These are phyloP conservation scores for Nigrograna mackinnonii DNA, from an alignment of 2,329 filamentous ascomycete species.

Conservation along the genomic window DNA sequence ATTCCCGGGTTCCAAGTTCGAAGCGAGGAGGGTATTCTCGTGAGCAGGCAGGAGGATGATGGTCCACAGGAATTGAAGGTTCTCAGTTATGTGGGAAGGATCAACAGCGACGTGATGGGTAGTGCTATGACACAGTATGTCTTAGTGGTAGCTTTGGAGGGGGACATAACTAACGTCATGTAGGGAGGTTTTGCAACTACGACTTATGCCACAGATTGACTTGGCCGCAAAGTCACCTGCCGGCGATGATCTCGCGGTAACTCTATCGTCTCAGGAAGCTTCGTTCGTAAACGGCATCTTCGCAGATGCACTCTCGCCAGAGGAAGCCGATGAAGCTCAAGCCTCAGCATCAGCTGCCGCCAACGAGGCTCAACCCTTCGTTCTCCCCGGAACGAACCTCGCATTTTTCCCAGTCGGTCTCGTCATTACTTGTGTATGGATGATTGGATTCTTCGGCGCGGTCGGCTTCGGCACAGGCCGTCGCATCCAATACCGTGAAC, in stretches of 20 bases:
- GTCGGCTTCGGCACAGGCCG: conserved; percentile 68
- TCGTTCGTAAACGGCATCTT: conserved; percentile 74
- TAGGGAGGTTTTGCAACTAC: conserved; percentile 62
- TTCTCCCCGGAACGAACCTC: conserved; percentile 69
- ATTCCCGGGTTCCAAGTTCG: conserved; percentile 28
- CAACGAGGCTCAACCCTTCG: conserved; percentile 58
- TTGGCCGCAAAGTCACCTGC: conserved; percentile 58
- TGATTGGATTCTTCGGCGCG: conserved; percentile 55
- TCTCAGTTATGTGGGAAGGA: conserved; percentile 71
- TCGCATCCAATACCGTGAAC: conserved; percentile 67
- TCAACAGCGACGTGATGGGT: conserved; percentile 61
- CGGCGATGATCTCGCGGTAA: conserved; percentile 61
- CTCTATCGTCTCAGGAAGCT: conserved; percentile 71
- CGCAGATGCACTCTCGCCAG: conserved; percentile 58
- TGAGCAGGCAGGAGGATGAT: conserved; percentile 28
- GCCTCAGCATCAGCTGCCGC: conserved; percentile 39
- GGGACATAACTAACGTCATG: conserved; percentile 13
- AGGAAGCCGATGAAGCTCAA: conserved; percentile 46
- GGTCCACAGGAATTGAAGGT: conserved; percentile 55
- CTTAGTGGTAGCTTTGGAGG: not conserved
- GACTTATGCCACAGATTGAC: conserved; percentile 70
- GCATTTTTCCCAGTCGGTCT: conserved; percentile 72
- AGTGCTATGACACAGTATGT: conserved; percentile 65
- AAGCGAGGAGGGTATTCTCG: conserved; percentile 25
- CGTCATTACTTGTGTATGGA: conserved; percentile 68